Evolutionary conservation across 768 basidiomycete genomes (phyloP).

Genomic region (Phylloporus arenicola): DNA sequence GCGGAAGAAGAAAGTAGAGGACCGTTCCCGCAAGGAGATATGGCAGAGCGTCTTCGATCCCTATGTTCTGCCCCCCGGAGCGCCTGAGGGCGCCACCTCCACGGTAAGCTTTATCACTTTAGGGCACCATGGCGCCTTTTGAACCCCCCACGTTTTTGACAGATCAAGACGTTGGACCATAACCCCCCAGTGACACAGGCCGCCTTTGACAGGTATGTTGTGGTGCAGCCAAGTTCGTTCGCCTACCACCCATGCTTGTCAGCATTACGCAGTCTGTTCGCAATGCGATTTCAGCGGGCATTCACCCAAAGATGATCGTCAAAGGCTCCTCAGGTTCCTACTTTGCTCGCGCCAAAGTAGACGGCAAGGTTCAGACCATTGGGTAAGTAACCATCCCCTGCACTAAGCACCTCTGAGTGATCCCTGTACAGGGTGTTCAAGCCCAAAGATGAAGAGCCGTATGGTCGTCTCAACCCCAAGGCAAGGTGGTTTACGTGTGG

Average conservation of each 20-base stretch:
- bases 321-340: conserved; percentile 91
- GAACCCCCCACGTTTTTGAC: conserved; percentile 4
- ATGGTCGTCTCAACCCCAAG: conserved; percentile 85
- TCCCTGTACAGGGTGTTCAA: conserved; percentile 67
- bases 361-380: conserved; percentile 71
- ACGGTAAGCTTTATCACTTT: conserved; percentile 13
- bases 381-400: conserved; percentile 46
- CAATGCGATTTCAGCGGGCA: conserved; percentile 65
- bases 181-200: conserved; percentile 68
- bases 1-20: conserved; percentile 66
- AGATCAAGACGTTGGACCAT: conserved; percentile 82
- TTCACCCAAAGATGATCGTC: conserved; percentile 86
- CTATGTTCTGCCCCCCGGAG: conserved; percentile 34
- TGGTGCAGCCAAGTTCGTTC: not conserved
- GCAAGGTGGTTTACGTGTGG: conserved; percentile 27
- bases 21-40: conserved; percentile 64
- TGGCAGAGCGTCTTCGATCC: conserved; percentile 81
- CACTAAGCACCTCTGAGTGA: conserved; percentile 3
- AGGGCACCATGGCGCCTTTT: not conserved
- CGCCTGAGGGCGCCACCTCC: conserved; percentile 21
- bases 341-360: conserved; percentile 81
- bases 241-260: conserved; percentile 8
- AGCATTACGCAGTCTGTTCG: conserved; percentile 63
- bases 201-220: conserved; percentile 62
- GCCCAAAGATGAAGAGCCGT: conserved; percentile 88